phyloP scores from a whole-genome alignment of 2,329 filamentous ascomycete species.

The Aspergillus sp. region DNA sequence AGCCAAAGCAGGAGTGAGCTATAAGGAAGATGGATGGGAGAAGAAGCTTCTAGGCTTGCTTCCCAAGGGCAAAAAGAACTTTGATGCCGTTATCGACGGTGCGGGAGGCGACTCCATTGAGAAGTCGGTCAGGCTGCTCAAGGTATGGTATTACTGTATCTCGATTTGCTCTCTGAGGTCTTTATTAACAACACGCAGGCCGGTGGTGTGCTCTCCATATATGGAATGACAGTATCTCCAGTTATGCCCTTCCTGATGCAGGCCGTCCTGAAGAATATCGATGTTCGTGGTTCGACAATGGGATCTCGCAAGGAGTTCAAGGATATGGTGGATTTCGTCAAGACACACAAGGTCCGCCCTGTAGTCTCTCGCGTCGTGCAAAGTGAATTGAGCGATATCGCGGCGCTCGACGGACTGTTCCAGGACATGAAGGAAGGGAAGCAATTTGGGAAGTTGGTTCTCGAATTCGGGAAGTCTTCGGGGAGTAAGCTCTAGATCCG shows the following conservation, averaged over 20 bases:
- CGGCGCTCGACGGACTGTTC: constrained; percentile 81
- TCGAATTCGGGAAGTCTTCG: constrained; percentile 62
- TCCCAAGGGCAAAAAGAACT: constrained; percentile 69
- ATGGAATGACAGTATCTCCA: constrained; percentile 88
- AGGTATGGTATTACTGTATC: constrained; percentile 48
- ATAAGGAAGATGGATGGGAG: constrained; percentile 81
- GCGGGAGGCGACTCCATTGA: constrained; percentile 84
- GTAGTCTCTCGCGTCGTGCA: constrained; percentile 75
- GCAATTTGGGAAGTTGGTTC: constrained; percentile 92
- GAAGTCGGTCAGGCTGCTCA: constrained; percentile 70
- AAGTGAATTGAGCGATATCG: constrained; percentile 70
- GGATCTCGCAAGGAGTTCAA: constrained; percentile 85
- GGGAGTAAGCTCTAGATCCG: constrained; percentile 43
- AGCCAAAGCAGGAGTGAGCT: constrained; percentile 79
- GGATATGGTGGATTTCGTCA: constrained; percentile 88
- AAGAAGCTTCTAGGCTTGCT: constrained; percentile 66
- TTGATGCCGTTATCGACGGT: constrained; percentile 86
- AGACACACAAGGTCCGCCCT: constrained; percentile 72
- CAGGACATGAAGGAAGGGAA: constrained; percentile 82
- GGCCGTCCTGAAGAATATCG: constrained; percentile 84
- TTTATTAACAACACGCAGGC: constrained; percentile 45
- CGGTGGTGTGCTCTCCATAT: constrained; percentile 82
- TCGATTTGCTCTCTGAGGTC: neutral
- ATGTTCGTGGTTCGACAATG: constrained; percentile 87
- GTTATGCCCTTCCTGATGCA: constrained; percentile 86